phyloP scores from a whole-genome alignment of 2,329 filamentous ascomycete genomes.

The Bretziella fagacearum region DNA sequence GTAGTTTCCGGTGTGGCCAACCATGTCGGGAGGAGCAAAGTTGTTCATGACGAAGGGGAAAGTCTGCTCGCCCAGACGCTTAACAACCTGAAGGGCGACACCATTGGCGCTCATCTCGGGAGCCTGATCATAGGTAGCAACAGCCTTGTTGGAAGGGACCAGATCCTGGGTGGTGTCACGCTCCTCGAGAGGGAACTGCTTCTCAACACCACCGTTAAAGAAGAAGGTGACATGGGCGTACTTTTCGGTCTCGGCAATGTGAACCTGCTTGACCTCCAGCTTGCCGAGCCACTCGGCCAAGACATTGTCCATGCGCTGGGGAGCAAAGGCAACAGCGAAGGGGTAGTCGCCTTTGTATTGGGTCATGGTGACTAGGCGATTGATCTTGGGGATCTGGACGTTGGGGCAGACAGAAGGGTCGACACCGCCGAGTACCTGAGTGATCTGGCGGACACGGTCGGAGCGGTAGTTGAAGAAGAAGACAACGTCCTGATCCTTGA shows the following conservation, averaged over 20 bases:
- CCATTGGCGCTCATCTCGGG: conserved; percentile 90
- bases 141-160: conserved; percentile 74
- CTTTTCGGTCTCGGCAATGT: conserved; percentile 97
- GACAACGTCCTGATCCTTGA: conserved; percentile 82
- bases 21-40: conserved; percentile 98
- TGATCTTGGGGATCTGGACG: conserved; percentile 86
- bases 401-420: conserved; percentile 82
- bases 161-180: conserved; percentile 65
- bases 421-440: conserved; percentile 78
- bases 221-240: conserved; percentile 99
- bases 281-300: conserved; percentile 90
- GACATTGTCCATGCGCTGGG: conserved; percentile 95
- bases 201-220: conserved; percentile 98
- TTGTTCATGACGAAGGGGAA: conserved; percentile 99
- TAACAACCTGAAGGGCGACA: conserved; percentile 76
- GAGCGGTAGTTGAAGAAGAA: conserved; percentile 99
- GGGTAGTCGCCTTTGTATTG: conserved; percentile 93
- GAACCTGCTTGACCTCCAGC: conserved; percentile 79
- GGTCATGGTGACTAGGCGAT: conserved; percentile 81
- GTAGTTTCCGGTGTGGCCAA: conserved; percentile 95
- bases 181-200: conserved; percentile 80
- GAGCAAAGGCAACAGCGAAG: conserved; percentile 82
- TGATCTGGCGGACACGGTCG: conserved; percentile 90
- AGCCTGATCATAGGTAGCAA: conserved; percentile 85
- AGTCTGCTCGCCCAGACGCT: conserved; percentile 67